These are phyloP conservation scores for Mucor circinelloides DNA, from an alignment of 371 early-diverging fungal genomes.

Conservation along the genomic window DNA sequence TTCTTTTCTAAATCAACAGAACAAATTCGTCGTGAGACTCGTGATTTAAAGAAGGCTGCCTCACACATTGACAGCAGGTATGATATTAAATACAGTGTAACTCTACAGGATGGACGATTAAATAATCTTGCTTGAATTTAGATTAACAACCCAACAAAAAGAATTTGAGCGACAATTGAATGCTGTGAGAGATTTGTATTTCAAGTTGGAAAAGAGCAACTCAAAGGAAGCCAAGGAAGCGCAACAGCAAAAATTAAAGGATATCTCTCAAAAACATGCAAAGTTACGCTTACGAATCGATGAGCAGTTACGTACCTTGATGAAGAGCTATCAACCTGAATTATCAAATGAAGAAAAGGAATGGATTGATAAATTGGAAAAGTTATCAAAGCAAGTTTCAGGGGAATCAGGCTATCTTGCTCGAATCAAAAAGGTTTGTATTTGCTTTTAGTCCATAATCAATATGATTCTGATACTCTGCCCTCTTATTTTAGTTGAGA, in stretches of 20 bases:
- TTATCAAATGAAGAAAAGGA: constrained; percentile 26
- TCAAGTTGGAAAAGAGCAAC: constrained; percentile 11
- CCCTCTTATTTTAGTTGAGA: background rate
- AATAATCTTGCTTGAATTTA: background rate
- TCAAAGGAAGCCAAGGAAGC: constrained; percentile 10
- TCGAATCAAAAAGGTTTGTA: constrained; percentile 15
- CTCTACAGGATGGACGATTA: too few relatives aligned
- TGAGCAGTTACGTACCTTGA: constrained; percentile 18
- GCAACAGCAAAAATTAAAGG: constrained; percentile 16
- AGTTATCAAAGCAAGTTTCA: constrained; percentile 14
- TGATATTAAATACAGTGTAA: too few relatives aligned
- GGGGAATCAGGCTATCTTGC: constrained; percentile 22
- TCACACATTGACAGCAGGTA: constrained; percentile 6
- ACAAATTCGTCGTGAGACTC: constrained; percentile 27
- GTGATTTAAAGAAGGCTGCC: constrained; percentile 22
- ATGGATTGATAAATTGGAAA: constrained; percentile 20
- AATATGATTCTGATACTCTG: background rate
- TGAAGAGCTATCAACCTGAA: constrained; percentile 24
- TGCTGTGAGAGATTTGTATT: constrained; percentile 18
- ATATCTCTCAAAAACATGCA: constrained; percentile 13
- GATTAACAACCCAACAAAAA: constrained; percentile 28
- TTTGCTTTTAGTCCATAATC: background rate
- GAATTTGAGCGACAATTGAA: constrained; percentile 30
- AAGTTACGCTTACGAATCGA: constrained; percentile 29
- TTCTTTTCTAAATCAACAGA: constrained; percentile 37